Evolutionary conservation across 1,139 yeast species (phyloP), one percentile per base, ranked within the genome.

Genomic region (Yamadazyma friedrichii): DNA sequence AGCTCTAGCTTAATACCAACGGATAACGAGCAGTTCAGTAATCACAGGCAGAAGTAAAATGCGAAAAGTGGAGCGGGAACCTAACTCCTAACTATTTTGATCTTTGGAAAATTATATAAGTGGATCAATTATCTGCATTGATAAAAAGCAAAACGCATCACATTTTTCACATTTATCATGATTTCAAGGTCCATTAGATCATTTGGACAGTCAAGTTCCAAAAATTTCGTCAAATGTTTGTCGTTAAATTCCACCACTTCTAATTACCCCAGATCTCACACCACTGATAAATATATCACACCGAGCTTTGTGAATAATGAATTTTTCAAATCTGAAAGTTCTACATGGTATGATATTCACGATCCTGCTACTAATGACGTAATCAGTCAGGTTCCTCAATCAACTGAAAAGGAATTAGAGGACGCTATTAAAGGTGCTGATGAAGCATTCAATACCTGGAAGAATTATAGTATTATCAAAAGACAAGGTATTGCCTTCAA

Each of bases 401-500:
- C 80, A 31, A 85, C 93, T 10, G 76, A 74, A 6, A 76, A 68
- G 40, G 94, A 85, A 61, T 68, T 85, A 55, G 79, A 74, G 43
- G 75, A 73, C 15, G 93, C 93, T 6, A 82, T 85, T 40, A 80
- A 74, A 33, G 67, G 84, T 33, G 89, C 89, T 6, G 73, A 75
- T 42, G 64, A 63, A 20, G 87, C 88, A 9, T 84, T 82, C 65
- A 67, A 74, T 34, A 54, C 63, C 12, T 85, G 85, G 84, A 74
- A 74, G 49, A 68, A 76, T 47, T 70, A 78, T 45, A 74, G 87
- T 33, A 65, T 84, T 33, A 76, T 85, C 55, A 78, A 77, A 54
- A 76, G 94, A 58, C 91, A 84, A 64, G 89, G 86, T 48, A 77
- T 84, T 52, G 85, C 86, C 12, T 85, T 85, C 71, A 81, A 77